Evolutionary conservation across 495 filamentous ascomycete genomes (phyloP).

Genomic region (Niebla homalea): DNA sequence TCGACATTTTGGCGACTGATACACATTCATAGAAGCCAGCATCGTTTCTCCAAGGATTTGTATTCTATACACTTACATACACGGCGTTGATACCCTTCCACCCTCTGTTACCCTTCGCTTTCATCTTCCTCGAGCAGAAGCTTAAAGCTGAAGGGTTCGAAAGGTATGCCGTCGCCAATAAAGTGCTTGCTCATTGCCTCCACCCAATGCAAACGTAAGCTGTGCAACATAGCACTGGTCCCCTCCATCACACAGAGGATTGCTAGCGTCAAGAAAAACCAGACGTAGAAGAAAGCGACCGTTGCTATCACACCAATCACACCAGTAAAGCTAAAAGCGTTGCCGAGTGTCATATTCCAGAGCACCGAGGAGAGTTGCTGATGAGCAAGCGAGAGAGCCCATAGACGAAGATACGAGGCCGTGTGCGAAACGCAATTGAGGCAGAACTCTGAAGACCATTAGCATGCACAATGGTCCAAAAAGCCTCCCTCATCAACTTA

Average conservation of each 20-base stretch:
- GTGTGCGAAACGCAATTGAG: constrained; percentile 98
- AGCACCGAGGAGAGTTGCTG: constrained; percentile 94
- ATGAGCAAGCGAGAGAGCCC: constrained; percentile 93
- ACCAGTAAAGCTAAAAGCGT: constrained; percentile 51
- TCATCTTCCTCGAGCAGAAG: constrained; percentile 74
- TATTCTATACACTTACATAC: not conserved
- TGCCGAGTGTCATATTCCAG: constrained; percentile 86
- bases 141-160: constrained; percentile 87
- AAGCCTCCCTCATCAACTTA: constrained; percentile 26
- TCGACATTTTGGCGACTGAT: no score
- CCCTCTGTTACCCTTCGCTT: constrained; percentile 27
- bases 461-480: not conserved
- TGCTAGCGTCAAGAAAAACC: constrained; percentile 72
- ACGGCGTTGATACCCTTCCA: no score
- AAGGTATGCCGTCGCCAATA: constrained; percentile 83
- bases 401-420: constrained; percentile 95
- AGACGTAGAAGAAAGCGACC: constrained; percentile 67
- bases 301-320: constrained; percentile 62
- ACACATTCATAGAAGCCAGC: no score
- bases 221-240: constrained; percentile 84
- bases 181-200: constrained; percentile 99
- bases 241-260: constrained; percentile 76
- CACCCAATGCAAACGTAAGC: constrained; percentile 92
- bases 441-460: constrained; percentile 63
- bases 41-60: no score